A percentile compares a stretch with the other conserved stretches of the same genome.
phyloP scores from a whole-genome alignment of 441 rosid species.

The Flueggea neowawraea region DNA sequence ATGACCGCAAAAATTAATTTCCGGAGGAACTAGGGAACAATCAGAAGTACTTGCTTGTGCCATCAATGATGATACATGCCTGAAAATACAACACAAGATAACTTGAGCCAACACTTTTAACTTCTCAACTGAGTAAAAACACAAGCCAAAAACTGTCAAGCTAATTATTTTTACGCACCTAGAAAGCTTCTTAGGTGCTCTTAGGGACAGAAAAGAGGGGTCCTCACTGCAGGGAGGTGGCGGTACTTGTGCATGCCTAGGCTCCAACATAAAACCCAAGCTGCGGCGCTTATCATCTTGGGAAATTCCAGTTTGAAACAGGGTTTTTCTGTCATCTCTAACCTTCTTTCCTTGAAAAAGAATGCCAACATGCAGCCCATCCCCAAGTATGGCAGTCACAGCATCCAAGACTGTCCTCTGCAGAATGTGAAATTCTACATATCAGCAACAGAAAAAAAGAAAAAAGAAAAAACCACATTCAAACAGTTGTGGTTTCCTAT shows the following conservation, averaged over 20 bases:
- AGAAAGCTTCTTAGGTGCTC: slow-evolving; percentile 16
- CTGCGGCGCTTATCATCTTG: slow-evolving; percentile 23
- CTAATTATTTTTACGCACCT: slow-evolving; percentile 19
- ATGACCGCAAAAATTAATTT: not conserved
- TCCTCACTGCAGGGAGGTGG: slow-evolving; percentile 14
- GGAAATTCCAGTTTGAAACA: slow-evolving; percentile 52
- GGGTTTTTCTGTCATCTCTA: slow-evolving; percentile 60
- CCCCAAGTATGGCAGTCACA: slow-evolving; percentile 36
- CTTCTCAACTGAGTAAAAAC: too few species aligned
- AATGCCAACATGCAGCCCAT: slow-evolving; percentile 45
- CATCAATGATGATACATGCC: slow-evolving; percentile 9
- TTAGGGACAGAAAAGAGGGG: slow-evolving; percentile 9
- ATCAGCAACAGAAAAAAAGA: not conserved
- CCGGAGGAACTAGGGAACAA: slow-evolving; percentile 15
- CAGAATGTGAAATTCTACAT: slow-evolving; percentile 1
- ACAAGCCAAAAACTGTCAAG: too few species aligned
- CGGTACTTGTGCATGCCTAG: slow-evolving; percentile 8
- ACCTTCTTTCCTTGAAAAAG: slow-evolving; percentile 48
- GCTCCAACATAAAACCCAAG: slow-evolving; percentile 50
- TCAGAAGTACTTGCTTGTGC: slow-evolving; percentile 16
- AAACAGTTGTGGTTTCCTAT: too few species aligned
- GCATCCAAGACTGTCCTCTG: slow-evolving; percentile 47
- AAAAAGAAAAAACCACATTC: not conserved
- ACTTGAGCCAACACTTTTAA: too few species aligned
- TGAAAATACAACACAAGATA: slow-evolving; percentile 5